Evolutionary conservation across 345 rosid genomes (phyloP).

Genomic region (Zanthoxylum bungeanum): DNA sequence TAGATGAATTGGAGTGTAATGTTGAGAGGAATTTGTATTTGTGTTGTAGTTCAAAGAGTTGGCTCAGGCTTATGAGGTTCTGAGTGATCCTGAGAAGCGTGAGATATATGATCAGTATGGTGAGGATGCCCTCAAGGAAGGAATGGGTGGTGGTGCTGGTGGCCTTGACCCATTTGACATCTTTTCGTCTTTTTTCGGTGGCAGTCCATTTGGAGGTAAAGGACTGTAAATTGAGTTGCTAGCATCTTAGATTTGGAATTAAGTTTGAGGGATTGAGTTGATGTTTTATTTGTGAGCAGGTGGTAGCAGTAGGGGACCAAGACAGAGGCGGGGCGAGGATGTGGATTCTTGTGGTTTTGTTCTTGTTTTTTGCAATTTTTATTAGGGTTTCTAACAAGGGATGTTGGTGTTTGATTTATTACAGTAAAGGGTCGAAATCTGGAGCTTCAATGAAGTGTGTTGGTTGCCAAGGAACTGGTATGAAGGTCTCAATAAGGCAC

Average conservation of each 20-base stretch:
- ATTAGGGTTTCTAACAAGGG: neutral
- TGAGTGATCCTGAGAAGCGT: conserved; percentile 89
- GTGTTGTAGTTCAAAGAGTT: conserved; percentile 78
- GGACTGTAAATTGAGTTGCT: neutral
- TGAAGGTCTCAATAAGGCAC: conserved; percentile 89
- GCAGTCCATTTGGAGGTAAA: conserved; percentile 66
- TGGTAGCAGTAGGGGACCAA: conserved; percentile 65
- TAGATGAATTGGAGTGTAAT: no score
- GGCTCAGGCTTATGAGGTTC: conserved; percentile 84
- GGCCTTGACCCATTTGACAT: conserved; percentile 91
- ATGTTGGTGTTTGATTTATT: conserved; percentile 1
- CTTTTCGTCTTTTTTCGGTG: conserved; percentile 79
- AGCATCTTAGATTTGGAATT: neutral
- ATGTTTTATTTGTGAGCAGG: conserved; percentile 28
- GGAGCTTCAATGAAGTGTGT: conserved; percentile 72
- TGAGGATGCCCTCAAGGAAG: conserved; percentile 94
- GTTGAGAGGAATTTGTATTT: neutral
- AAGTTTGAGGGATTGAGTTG: neutral
- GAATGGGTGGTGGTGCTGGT: no score
- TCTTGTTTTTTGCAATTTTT: neutral
- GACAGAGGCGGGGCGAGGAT: conserved; percentile 94
- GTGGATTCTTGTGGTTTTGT: conserved; percentile 9
- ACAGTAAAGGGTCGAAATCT: conserved; percentile 89
- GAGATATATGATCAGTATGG: conserved; percentile 87
- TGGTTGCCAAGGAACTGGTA: conserved; percentile 83